Conservation (phyloP, 345 rosid genomes). For the Acer yangbiense region DNA sequence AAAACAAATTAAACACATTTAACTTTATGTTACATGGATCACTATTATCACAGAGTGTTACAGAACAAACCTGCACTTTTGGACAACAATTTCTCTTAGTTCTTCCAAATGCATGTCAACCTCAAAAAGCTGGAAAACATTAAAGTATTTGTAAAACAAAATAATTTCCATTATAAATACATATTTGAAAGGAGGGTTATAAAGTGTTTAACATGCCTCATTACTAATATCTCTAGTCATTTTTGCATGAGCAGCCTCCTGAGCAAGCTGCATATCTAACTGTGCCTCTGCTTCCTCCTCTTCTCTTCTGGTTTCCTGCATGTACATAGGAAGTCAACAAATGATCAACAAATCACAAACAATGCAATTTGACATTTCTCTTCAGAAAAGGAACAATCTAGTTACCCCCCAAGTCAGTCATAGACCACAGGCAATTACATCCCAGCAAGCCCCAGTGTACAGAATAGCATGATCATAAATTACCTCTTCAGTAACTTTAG, state of each 20-base stretch:
- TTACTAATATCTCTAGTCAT: constrained; percentile 66
- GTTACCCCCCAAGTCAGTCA: constrained; percentile 9
- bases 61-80: constrained; percentile 66
- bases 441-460: neutral
- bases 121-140: constrained; percentile 56
- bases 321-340: constrained; percentile 14
- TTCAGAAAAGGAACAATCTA: neutral
- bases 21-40: constrained; percentile 4
- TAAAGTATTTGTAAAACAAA: neutral
- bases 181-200: neutral
- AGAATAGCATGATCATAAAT: constrained; percentile 7
- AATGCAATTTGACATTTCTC: constrained; percentile 1
- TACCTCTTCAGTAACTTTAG: constrained; percentile 88
- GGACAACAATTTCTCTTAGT: constrained; percentile 64
- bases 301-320: constrained; percentile 68
- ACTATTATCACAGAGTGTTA: neutral
- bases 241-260: constrained; percentile 75
- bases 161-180: neutral
- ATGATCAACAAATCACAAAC: constrained; percentile 16
- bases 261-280: constrained; percentile 63
- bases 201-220: constrained; percentile 42
- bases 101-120: constrained; percentile 67
- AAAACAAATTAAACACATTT: neutral
- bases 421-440: constrained; percentile 12
- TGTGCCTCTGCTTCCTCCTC: constrained; percentile 66